These are phyloP conservation scores for Anacardium occidentale DNA, from an alignment of 345 rosid genomes.

Conservation along the genomic window DNA sequence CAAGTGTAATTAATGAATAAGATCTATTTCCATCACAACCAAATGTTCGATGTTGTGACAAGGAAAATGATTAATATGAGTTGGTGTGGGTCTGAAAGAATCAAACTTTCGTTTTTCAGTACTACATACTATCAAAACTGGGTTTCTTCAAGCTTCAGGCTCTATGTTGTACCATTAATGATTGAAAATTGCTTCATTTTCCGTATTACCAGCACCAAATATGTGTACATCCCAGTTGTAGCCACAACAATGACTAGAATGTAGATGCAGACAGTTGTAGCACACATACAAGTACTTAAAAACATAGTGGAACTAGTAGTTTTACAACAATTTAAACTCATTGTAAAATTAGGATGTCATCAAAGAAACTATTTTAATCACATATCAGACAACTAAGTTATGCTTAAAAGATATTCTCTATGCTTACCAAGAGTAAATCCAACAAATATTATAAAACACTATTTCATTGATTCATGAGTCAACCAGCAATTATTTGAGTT, in stretches of 20 bases:
- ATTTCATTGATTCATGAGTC: not conserved
- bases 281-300: constrained; percentile 73
- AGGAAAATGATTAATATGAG: not conserved
- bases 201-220: constrained; percentile 36
- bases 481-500: not conserved
- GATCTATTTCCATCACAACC: not conserved
- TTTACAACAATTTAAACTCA: not conserved
- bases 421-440: not conserved
- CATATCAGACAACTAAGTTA: not conserved
- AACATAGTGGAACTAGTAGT: constrained; percentile 6
- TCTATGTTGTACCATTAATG: constrained; percentile 15
- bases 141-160: not conserved
- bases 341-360: too few relatives aligned
- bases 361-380: not conserved
- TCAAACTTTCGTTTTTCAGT: not conserved
- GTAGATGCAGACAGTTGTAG: constrained; percentile 56
- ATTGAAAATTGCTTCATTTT: constrained; percentile 16
- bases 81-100: not conserved
- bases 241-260: constrained; percentile 56
- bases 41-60: not conserved
- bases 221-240: constrained; percentile 52
- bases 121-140: not conserved
- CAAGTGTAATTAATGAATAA: not conserved
- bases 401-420: not conserved
- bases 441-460: not conserved